phyloP scores from a whole-genome alignment of 805 yeast genomes.

The Saturnispora galanensis region DNA sequence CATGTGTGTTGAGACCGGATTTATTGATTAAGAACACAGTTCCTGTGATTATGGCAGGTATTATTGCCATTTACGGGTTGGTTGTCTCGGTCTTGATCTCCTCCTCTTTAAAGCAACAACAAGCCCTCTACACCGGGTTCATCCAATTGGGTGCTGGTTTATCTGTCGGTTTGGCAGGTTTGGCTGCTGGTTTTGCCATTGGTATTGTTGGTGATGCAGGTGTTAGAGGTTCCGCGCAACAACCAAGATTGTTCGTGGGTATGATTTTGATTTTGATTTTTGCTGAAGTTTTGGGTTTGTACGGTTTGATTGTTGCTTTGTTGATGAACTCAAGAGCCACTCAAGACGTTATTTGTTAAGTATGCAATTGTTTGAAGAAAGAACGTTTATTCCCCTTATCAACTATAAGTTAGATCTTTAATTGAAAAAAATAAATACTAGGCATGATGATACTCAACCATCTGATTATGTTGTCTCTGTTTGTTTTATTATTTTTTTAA shows the following conservation, averaged over 20 bases:
- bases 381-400: not conserved
- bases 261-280: slow-evolving; percentile 97
- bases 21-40: slow-evolving; percentile 85
- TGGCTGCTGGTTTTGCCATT: slow-evolving; percentile 98
- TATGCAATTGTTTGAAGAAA: not conserved
- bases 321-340: slow-evolving; percentile 96
- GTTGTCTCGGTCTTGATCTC: slow-evolving; percentile 94
- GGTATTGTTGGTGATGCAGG: slow-evolving; percentile 99
- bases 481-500: too few species aligned
- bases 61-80: slow-evolving; percentile 95
- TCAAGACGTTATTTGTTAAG: slow-evolving; percentile 77
- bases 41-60: slow-evolving; percentile 99
- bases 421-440: not conserved
- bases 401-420: not conserved
- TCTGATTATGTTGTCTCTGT: too few species aligned
- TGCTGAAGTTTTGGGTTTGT: slow-evolving; percentile 95
- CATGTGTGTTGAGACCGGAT: slow-evolving; percentile 96
- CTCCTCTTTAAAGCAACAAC: slow-evolving; percentile 78
- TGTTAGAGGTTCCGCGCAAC: slow-evolving; percentile 97
- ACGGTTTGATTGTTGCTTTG: slow-evolving; percentile 97
- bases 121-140: slow-evolving; percentile 93
- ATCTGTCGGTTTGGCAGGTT: slow-evolving; percentile 92
- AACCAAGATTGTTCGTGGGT: slow-evolving; percentile 96
- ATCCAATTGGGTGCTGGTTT: slow-evolving; percentile 97
- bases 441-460: too few species aligned